Evolutionary conservation across 371 early-diverging fungal species (phyloP).

Genomic region (Phascolomyces articulosus): DNA sequence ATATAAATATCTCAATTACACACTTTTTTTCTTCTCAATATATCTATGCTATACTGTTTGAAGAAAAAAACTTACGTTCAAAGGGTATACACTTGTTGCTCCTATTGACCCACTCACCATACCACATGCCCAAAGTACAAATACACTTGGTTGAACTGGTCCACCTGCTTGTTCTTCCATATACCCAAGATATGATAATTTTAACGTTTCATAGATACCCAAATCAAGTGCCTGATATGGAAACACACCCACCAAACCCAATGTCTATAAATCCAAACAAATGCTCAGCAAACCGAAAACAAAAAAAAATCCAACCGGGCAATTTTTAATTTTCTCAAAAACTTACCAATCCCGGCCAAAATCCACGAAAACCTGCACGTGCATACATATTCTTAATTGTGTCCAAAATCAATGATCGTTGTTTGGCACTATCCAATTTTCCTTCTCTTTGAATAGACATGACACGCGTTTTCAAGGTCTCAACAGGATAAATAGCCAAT

Average conservation of each 20-base stretch:
- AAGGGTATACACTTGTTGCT: slow-evolving; percentile 73
- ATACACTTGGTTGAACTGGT: slow-evolving; percentile 45
- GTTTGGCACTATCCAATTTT: neutral
- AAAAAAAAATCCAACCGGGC: no score
- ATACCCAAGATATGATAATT: slow-evolving; percentile 59
- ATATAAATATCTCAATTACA: neutral
- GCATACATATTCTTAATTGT: slow-evolving; percentile 64
- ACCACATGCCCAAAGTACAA: slow-evolving; percentile 65
- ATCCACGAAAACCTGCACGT: slow-evolving; percentile 64
- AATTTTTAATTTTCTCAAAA: neutral
- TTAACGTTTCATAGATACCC: slow-evolving; percentile 74
- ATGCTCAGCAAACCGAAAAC: neutral
- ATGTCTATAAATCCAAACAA: slow-evolving; percentile 28
- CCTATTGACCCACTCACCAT: slow-evolving; percentile 71
- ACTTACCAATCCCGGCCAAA: slow-evolving; percentile 72
- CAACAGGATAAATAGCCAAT: slow-evolving; percentile 76
- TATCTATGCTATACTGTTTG: neutral
- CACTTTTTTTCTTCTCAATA: neutral
- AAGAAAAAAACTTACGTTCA: slow-evolving; percentile 41
- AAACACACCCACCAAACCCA: slow-evolving; percentile 71
- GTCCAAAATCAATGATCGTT: slow-evolving; percentile 17
- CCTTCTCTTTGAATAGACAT: slow-evolving; percentile 51
- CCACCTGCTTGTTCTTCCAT: slow-evolving; percentile 37
- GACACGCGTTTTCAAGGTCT: slow-evolving; percentile 74
- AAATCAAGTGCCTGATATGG: slow-evolving; percentile 83